Evolutionary conservation across 495 filamentous ascomycete species (phyloP), one percentile per base, ranked within the genome.

Genomic region (Apodospora peruviana): DNA sequence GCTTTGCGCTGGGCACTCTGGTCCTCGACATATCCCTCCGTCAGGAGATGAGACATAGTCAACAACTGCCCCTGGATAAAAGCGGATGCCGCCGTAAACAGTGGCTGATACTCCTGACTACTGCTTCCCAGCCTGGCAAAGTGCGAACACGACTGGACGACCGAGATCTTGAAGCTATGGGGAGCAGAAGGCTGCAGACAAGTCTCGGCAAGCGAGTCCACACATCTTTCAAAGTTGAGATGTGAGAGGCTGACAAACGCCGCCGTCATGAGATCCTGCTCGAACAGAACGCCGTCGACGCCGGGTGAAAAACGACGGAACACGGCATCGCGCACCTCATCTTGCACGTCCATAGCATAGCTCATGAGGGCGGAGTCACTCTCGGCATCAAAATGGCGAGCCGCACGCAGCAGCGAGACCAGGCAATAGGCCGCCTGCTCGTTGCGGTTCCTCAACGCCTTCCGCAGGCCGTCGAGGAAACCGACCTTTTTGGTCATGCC

Each of bases 341-440:
- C 79, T 56, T 83, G 81, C 17, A 85, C 74, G 55, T 84, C 81
- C 57, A 83, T 69, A 10, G 80, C 81, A 56, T 82, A 85, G 55
- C 78, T 80, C 47, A 83, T 61, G 47, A 85, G 66, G 0, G 80
- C 80, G 19, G 74, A 74, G 47, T 85, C 81, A 46, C 71, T 76
- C 35, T 84, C 78, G 8, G 73, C 67, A 20, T 74, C 65, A 45
- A 85, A 84, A 55, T 83, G 76, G 21, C 77, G 69, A 4, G 81
- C 81, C 9, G 73, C 79, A 5, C 79, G 71, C 22, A 82, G 74
- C 43, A 85, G 66, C 27, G 70, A 69, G 20, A 82, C 75, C 12
- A 84, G 66, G 49, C 81, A 84, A 45, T 77, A 79, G n/a, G 76
- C 76, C 2, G 81, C 78, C 29, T 78, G 73, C 54, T 85, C 79